Percentiles rank a stretch among this genome's conserved stretches.
Conservation (phyloP, 768 basidiomycete species). For the Coprinopsis sp. region DNA sequence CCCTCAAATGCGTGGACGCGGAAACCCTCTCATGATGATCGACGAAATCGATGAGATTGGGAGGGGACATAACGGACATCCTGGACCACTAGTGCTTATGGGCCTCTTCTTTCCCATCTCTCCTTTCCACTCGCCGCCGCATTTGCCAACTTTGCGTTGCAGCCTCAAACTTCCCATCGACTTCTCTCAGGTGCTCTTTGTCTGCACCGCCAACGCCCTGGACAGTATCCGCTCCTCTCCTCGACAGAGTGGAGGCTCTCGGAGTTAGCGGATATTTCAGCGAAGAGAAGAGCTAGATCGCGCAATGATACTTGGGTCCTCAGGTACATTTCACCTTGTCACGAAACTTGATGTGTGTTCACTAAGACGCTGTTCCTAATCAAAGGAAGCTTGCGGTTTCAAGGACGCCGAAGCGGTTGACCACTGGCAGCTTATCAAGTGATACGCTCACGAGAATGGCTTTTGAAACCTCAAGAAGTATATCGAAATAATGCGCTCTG, state of each 20-base stretch:
- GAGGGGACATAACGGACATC: conserved; percentile 87
- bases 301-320: conserved; percentile 82
- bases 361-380: conserved; percentile 49
- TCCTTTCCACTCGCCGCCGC: neutral
- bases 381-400: conserved; percentile 85
- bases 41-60: conserved; percentile 98
- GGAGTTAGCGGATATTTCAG: conserved; percentile 96
- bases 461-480: conserved; percentile 97
- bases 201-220: conserved; percentile 94
- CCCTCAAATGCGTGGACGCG: conserved; percentile 86
- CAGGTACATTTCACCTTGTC: conserved; percentile 24
- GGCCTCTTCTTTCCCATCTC: too few species aligned
- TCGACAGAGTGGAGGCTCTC: conserved; percentile 95
- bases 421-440: conserved; percentile 87
- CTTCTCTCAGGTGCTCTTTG: conserved; percentile 92
- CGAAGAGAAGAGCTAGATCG: conserved; percentile 88
- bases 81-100: conserved; percentile 91
- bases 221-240: conserved; percentile 91
- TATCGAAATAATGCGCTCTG: conserved; percentile 82
- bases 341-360: too few species aligned
- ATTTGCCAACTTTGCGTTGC: neutral
- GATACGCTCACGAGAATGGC: conserved; percentile 96
- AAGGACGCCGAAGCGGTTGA: conserved; percentile 77
- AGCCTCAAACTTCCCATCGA: conserved; percentile 98
- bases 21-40: conserved; percentile 90